Base-by-base conservation (phyloP, 495 filamentous ascomycete species). In the Tuber microsphaerosporum region DNA sequence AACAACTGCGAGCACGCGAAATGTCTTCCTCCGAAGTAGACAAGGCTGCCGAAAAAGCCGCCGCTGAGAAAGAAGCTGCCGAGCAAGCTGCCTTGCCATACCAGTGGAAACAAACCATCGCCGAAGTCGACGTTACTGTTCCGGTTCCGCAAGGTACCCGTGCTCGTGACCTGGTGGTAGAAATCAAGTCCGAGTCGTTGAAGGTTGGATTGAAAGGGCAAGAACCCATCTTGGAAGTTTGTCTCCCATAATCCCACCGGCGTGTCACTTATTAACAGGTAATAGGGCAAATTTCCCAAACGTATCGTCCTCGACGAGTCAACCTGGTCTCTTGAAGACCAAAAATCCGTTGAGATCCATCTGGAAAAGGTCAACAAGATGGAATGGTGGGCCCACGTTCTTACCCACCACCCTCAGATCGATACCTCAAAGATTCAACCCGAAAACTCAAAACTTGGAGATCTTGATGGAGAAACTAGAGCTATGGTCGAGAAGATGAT, bases 401-500 rank as follows among this genome's bases (percentile, higher is more conserved):
- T 97, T 17, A 96, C 90, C 37, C 82, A 85, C 22, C 94, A 94
- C 41, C 93, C 92, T 41, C 91, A 90, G 83, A 96, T 98, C 86
- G 96, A 99, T 84, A 93, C 95, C 43, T 90, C 90, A 78, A 97
- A 97, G 87, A 97, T 99, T 85, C 89, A 89, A 82, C 95, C 95
- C 31, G 95, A 99, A 86, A 94, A 92, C 83, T 92, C 89, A 77
- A 95, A 92, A 82, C 85, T 99, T 79, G 88, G 91, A 75, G 95
- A 99, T 85, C 86, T 99, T 75, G 96, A 99, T 82, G 94, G 96
- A 72, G 92, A 97, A 88, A 99, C 95, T 76, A 88, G 95, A 75
- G 87, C 89, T n/a, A 97, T 99, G 94, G 95, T 99, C 65, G 95
- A 99, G 90, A 99, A 99, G 89, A 98, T 99, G 95, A 99, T 99